These are phyloP conservation scores for Beauveria sp. DNA, from an alignment of 2,329 filamentous ascomycete genomes.

Conservation along the genomic window DNA sequence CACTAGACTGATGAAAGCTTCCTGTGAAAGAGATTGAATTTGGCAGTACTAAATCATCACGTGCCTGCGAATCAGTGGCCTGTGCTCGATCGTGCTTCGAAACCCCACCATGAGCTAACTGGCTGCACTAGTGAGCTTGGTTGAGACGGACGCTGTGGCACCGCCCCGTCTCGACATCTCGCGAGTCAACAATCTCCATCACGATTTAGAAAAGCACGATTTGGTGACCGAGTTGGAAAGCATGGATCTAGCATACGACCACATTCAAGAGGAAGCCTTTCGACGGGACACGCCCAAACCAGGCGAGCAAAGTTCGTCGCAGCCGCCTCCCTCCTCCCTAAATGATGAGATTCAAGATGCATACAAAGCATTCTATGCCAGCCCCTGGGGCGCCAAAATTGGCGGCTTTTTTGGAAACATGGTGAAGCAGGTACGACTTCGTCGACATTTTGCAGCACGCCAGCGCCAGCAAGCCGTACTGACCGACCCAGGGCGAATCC, in stretches of 20 bases:
- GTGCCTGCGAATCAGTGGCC: background rate
- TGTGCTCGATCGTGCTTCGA: conserved; percentile 7
- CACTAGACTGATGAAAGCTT: too few relatives aligned
- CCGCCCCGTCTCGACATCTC: background rate
- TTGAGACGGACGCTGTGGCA: background rate
- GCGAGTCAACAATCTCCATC: background rate
- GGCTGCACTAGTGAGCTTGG: background rate
- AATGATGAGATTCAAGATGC: conserved; percentile 90
- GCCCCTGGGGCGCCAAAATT: conserved; percentile 82
- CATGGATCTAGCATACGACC: conserved; percentile 98
- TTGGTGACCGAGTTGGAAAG: conserved; percentile 3
- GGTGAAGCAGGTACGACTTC: conserved; percentile 69
- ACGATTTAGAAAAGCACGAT: background rate
- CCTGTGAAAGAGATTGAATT: background rate
- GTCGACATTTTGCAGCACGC: background rate
- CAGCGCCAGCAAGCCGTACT: background rate
- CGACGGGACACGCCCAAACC: conserved; percentile 44
- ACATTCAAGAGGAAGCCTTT: conserved; percentile 79
- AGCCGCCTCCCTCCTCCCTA: conserved; percentile 48
- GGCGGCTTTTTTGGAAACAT: conserved; percentile 86
- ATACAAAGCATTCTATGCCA: conserved; percentile 86
- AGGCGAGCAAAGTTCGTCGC: conserved; percentile 30
- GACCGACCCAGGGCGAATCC: conserved; percentile 54
- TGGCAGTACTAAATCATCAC: background rate
- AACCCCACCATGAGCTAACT: conserved; percentile 8